phyloP scores from a whole-genome alignment of 2,329 filamentous ascomycete genomes.

The Pleoardoris graminearum region DNA sequence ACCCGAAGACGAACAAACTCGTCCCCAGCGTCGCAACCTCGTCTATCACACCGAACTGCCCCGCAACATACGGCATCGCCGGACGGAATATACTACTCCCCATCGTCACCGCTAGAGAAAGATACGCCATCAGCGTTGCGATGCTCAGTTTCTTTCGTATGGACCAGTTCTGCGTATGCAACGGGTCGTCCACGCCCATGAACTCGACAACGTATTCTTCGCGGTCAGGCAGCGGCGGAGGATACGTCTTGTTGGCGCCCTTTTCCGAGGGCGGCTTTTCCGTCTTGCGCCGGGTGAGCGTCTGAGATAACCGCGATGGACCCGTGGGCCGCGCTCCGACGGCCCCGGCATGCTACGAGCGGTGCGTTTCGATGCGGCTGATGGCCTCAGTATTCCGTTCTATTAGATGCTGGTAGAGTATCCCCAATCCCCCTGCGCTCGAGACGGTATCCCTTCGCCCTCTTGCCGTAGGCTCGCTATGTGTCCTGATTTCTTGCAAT shows the following conservation, averaged over 20 bases:
- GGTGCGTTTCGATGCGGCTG: constrained; percentile 70
- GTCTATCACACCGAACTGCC: constrained; percentile 33
- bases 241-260: constrained; percentile 73
- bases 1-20: constrained; percentile 42
- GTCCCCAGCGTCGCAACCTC: constrained; percentile 42
- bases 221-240: constrained; percentile 67
- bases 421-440: constrained; percentile 22
- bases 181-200: constrained; percentile 77
- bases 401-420: constrained; percentile 38
- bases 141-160: constrained; percentile 74
- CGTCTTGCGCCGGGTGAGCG: constrained; percentile 44
- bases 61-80: constrained; percentile 32
- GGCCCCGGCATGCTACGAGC: constrained; percentile 71
- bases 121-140: constrained; percentile 70
- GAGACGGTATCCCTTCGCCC: constrained; percentile 28
- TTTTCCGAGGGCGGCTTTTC: constrained; percentile 66
- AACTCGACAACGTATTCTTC: constrained; percentile 85
- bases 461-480: constrained; percentile 19
- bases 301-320: constrained; percentile 45
- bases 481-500: constrained; percentile 37
- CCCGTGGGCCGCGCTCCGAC: constrained; percentile 58
- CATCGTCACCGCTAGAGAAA: constrained; percentile 72
- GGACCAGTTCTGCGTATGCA: constrained; percentile 89
- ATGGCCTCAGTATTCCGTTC: constrained; percentile 72
- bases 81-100: constrained; percentile 54